Base-by-base conservation (phyloP, 257 asterid genomes). In the Fraxinus pennsylvanica region DNA sequence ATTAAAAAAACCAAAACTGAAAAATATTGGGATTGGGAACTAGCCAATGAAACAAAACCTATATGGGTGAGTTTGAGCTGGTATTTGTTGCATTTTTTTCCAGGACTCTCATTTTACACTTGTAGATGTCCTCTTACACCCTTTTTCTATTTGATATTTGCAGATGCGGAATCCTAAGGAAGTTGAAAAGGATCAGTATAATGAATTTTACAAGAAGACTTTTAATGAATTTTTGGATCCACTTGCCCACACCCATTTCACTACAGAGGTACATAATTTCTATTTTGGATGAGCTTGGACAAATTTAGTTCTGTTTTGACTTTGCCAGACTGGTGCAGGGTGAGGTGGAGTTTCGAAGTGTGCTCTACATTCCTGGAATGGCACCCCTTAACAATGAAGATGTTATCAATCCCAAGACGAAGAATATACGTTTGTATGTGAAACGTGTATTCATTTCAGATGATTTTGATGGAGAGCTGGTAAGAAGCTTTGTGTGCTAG, bases 401-500 rank as follows among this genome's bases (percentile, higher is more conserved):
- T 10, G 97, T 95, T 41, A 75, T 95, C 79, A 93, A 91, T 81
- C 93, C 99, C 67, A 96, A 96, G 91, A 93, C 99, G 1, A 93
- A 96, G 82, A 96, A 93, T 81, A 93, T 96, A 32, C 94, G 97
- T 41, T 82, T 96, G 67, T 87, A 96, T 81, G 98, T 96, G 80
- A 92, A 96, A 74, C 96, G 97, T 71, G 99, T 96, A 9, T 96
- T 96, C 79, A 96, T 96, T 72, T 96, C 98, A 70, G 98, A 93
- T 83, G 99, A 96, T 82, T 96, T 96, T 82, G 99, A 96, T 79
- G 99, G 99, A 75, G 98, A 95, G 83, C 89, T 95, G 92, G 99
- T 95, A 79, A 86, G 92, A 54, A 78, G 74, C 63, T 41, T 19
- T 54, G 32, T 76, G 21, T 71, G 3, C 19, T 78, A 22, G 76